Evolutionary conservation across 225 moss, liverwort and hornwort genomes (phyloP), one percentile per base, ranked within the genome.

Genomic region (Climacium dendroides): DNA sequence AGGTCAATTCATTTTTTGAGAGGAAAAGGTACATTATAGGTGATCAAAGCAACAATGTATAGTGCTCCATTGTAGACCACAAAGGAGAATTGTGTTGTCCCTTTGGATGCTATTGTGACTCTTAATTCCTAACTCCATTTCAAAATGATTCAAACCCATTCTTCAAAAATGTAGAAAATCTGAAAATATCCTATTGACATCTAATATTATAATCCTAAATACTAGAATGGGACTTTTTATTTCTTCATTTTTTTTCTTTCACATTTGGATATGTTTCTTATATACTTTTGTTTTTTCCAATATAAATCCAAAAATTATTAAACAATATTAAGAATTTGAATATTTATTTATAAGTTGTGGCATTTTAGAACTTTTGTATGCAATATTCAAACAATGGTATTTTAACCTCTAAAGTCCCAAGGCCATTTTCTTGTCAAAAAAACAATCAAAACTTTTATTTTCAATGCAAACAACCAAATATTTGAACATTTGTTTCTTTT

Each of bases 321-420:
- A 45, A 43, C 0, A 0, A 1, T 45, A 45, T 43, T 5, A 17
- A 28, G 15, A 45, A 45, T 72, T 29, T 29, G 6, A 29, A 72
- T 72, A 45, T 17, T 50, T 50, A 15, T 50, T 50, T 45, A 45
- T 6, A 6, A 45, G 0, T 29, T 45, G 28, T 17, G 6, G 10
- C 6, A 17, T 45, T 45, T 29, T 6, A 72, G 17, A 45, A 72
- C 17, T 26, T 26, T 28, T 45, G 28, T 5, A 72, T 0, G 0
- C 0, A 25, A 1, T 26, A 43, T 9, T 71, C 26, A 71, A 43
- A 15, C 3, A 45, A 10, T 0, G 1, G 5, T 37, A 17, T 10
- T 43, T 43, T 28, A 43, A 71, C 1, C 5, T 0, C 1, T 9
- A 71, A 26, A 43, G 10, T 43, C 3, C 5, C 0, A 15, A 16